phyloP scores from a whole-genome alignment of 805 yeast genomes.

The Myxozyma kluyveri region DNA sequence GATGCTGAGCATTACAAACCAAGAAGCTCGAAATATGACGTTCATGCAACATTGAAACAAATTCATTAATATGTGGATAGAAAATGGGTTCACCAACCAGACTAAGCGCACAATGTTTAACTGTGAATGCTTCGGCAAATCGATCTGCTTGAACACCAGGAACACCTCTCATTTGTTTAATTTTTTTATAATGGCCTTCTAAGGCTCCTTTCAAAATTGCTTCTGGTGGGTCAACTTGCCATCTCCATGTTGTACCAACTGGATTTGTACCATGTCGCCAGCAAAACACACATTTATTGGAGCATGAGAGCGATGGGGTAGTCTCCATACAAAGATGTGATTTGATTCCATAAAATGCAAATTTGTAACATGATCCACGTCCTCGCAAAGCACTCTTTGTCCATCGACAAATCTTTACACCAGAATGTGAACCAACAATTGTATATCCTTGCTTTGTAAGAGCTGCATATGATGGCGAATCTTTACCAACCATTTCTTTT shows the following conservation, averaged over 20 bases:
- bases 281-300: constrained; percentile 93
- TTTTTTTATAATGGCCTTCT: constrained; percentile 84
- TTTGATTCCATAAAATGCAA: constrained; percentile 84
- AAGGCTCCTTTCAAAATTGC: constrained; percentile 79
- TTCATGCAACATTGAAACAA: constrained; percentile 74
- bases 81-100: constrained; percentile 94
- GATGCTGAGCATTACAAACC: constrained; percentile 96
- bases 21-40: constrained; percentile 78
- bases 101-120: constrained; percentile 87
- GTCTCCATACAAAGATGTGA: constrained; percentile 95
- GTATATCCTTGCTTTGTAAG: constrained; percentile 92
- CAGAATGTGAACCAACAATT: constrained; percentile 90
- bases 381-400: constrained; percentile 92
- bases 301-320: constrained; percentile 89
- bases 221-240: constrained; percentile 92
- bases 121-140: constrained; percentile 85
- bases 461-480: constrained; percentile 83
- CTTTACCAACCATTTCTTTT: constrained; percentile 85
- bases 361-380: constrained; percentile 90
- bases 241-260: constrained; percentile 92
- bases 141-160: constrained; percentile 90
- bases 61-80: constrained; percentile 86
- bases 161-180: constrained; percentile 91
- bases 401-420: constrained; percentile 95
- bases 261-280: constrained; percentile 98